Evolutionary conservation across 2,329 filamentous ascomycete species (phyloP), one percentile per base, ranked within the genome.

Genomic region (Aciculosporium take): DNA sequence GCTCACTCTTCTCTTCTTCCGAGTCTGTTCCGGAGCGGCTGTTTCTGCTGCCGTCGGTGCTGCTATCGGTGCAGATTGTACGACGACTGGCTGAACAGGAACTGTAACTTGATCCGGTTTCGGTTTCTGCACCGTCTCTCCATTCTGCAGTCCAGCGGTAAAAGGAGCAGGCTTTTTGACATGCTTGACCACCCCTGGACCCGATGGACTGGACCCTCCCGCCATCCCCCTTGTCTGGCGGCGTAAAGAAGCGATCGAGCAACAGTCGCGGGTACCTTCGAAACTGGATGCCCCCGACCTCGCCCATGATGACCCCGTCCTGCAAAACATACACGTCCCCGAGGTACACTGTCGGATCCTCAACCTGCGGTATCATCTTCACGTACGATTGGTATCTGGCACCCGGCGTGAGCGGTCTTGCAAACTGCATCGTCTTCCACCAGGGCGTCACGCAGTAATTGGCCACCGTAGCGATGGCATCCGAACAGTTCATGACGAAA

Each of bases 261-360:
- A 79, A 66, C 51, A 73, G 72, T 51, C 79, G 76, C 28, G 79
- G 77, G 41, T 81, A 79, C 49, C 73, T 68, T 55, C 76, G 72
- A 65, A 83, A 82, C 57, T 75, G 74, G 47, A 81, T 68, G 34
- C 76, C 76, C 34, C 64, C 66, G 27, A 58, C 57, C n/a, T 71
- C 52, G 44, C 67, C 68, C 17, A 72, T 62, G 37, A 72, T 60
- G 42, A 52, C 63, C 31, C 67, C 65, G 34, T 67, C 65, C 32
- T 75, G 69, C 40, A 75, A 70, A 46, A 76, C 56, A 51, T 72
- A 74, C 5, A 66, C 69, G 46, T 76, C 71, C 42, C 72, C 73
- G 23, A 65, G 57, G 35, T 45, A 49, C 54, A 68, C 65, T 38
- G 57, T 64, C n/a, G 40, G 36, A 17, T 51, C 49, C 17, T 66